Evolutionary conservation across 2,329 filamentous ascomycete species (phyloP).

Genomic region (Exophiala aquamarina): DNA sequence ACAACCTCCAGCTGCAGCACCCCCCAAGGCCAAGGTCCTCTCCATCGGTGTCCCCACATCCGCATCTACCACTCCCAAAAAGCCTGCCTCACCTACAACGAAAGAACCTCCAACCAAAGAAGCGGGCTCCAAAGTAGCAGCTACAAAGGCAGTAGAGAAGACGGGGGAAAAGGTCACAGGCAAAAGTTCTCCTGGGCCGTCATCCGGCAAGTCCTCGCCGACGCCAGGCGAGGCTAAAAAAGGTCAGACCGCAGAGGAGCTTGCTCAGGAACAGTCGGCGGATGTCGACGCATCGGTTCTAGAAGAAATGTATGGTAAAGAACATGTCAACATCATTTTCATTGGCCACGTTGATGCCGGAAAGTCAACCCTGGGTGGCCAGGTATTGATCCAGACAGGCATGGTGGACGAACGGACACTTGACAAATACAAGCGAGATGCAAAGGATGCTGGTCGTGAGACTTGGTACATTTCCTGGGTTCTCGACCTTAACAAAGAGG

Average conservation of each 20-base stretch:
- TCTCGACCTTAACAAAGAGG: constrained; percentile 94
- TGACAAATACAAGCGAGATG: constrained; percentile 97
- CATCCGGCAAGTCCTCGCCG: constrained; percentile 82
- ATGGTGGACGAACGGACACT: constrained; percentile 99
- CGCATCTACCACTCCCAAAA: constrained; percentile 35
- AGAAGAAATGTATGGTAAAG: constrained; percentile 90
- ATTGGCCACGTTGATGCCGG: constrained; percentile 98
- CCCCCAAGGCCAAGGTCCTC: constrained; percentile 65
- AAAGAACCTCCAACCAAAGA: constrained; percentile 56
- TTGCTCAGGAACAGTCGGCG: constrained; percentile 77
- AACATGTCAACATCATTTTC: constrained; percentile 92
- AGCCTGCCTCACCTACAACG: constrained; percentile 54
- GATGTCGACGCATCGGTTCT: constrained; percentile 81
- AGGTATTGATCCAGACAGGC: constrained; percentile 87
- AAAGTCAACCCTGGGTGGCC: constrained; percentile 93
- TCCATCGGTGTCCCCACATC: constrained; percentile 62
- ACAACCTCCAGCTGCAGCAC: constrained; percentile 30
- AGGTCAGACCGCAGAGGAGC: constrained; percentile 73
- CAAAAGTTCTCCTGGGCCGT: constrained; percentile 76
- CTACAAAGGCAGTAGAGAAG: constrained; percentile 89
- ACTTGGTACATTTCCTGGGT: constrained; percentile 99
- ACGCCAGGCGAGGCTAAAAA: constrained; percentile 61
- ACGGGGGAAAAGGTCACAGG: constrained; percentile 71
- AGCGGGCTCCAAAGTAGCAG: constrained; percentile 76
- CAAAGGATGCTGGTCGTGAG: constrained; percentile 93